Evolutionary conservation across 768 basidiomycete species (phyloP), one percentile per base, ranked within the genome.

Genomic region (Psilocybe cyanescens): DNA sequence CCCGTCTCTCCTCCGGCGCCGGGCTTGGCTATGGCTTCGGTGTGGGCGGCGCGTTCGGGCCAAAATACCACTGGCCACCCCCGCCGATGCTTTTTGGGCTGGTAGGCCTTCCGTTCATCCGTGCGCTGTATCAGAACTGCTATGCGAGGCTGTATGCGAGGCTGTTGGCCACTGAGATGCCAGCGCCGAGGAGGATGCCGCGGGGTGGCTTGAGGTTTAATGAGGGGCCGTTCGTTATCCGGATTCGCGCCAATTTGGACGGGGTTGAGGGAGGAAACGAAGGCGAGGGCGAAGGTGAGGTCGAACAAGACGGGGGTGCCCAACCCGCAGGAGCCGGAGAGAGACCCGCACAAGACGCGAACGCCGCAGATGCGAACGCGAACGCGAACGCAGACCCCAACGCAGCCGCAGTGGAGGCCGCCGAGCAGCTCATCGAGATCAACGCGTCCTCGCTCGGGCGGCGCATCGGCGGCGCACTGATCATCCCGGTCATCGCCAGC

Each of bases 401-500:
- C 30, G 79, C 66, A 14, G 86, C 77, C 7, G 83, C 74, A 0
- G 69, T 76, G 8, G 74, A 72, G 53, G 87, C 81, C 2, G 86
- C 87, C 1, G 83, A 86, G 65, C 82, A 84, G 62, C 81, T 84
- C 45, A 82, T 90, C 56, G 80, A 82, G 45, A 75, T 86, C 65
- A 83, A 84, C 17, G 80, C 83, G 16, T 77, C 83, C 16, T 86
- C 88, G 0, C 68, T 91, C 3, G 91, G 90, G 1, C 83, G 90
- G 11, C 76, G 84, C 66, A 72, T 93, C 50, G 88, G 87, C 19
- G 90, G 91, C 3, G 89, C 91, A 0, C 74, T 93, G 16, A 74
- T 88, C 60, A 78, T 90, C 54, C 91, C 91, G 0, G 81, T 81
- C 7, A 84, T 93, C 64, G 82, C 91, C 19, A 85, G 76, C 50